Evolutionary conservation across 164 flowering plant species (phyloP).

Genomic region (Chloranthus sessilifolius): DNA sequence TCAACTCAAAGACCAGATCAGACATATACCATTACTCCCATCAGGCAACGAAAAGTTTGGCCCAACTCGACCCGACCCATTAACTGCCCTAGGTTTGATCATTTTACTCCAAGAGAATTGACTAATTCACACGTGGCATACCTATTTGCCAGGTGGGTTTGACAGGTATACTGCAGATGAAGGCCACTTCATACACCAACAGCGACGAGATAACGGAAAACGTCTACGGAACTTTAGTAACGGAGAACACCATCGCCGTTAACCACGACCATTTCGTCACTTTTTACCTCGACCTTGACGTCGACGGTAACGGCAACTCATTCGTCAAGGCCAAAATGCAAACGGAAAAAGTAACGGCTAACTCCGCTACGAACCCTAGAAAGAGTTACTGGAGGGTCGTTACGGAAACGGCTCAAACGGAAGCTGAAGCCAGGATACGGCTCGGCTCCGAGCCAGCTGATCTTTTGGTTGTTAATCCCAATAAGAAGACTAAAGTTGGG

Average conservation of each 20-base stretch:
- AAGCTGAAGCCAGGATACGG: conserved; percentile 39
- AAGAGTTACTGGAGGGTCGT: conserved; percentile 64
- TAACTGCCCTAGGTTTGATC: too few relatives aligned
- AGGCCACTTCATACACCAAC: conserved; percentile 34
- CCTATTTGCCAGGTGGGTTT: conserved; percentile 62
- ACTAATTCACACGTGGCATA: too few relatives aligned
- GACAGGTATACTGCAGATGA: conserved; percentile 56
- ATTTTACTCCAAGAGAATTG: too few relatives aligned
- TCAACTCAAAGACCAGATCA: too few relatives aligned
- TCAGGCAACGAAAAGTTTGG: too few relatives aligned
- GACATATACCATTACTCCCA: too few relatives aligned
- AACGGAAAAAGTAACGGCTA: conserved; percentile 13
- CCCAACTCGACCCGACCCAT: too few relatives aligned
- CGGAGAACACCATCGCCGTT: conserved; percentile 44
- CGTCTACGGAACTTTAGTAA: conserved; percentile 42
- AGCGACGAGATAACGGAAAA: conserved; percentile 32
- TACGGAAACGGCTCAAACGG: conserved; percentile 38
- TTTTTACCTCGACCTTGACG: conserved; percentile 65
- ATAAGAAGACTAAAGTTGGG: conserved; percentile 51
- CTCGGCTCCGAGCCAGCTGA: conserved; percentile 41
- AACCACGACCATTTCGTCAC: conserved; percentile 71
- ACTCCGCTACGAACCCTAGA: conserved; percentile 48
- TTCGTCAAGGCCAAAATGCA: conserved; percentile 41
- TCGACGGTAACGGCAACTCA: conserved; percentile 56
- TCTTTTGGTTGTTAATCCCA: conserved; percentile 45